Evolutionary conservation across 2,329 filamentous ascomycete species (phyloP).

Genomic region (Cadophora gregata): DNA sequence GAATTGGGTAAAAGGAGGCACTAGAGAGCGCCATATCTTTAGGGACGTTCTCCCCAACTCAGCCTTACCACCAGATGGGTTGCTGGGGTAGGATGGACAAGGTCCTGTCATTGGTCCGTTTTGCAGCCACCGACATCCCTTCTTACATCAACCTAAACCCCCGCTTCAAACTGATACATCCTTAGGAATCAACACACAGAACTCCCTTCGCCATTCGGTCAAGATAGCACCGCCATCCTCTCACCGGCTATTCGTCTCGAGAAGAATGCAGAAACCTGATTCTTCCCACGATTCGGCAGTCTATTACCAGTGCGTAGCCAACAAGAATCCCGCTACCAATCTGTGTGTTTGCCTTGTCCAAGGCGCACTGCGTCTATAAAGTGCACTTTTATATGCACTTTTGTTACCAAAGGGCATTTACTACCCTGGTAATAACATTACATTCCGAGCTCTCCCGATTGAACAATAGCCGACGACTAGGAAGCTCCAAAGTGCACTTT

Average conservation of each 20-base stretch:
- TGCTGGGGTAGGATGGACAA: neutral
- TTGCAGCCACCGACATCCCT: neutral
- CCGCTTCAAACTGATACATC: neutral
- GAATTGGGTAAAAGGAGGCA: neutral
- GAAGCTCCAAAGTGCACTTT: constrained; percentile 13
- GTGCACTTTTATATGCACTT: constrained; percentile 16
- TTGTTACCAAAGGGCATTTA: neutral
- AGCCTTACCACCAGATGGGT: constrained; percentile 16
- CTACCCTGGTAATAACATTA: neutral
- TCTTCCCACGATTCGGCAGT: neutral
- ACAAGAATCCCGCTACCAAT: neutral
- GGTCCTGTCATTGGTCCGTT: neutral
- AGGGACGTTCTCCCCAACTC: neutral
- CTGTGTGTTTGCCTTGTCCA: constrained; percentile 6
- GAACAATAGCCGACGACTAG: neutral
- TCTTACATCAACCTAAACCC: constrained; percentile 3
- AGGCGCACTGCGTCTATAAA: constrained; percentile 12
- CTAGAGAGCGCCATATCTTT: neutral
- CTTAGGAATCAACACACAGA: neutral
- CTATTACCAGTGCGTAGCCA: neutral
- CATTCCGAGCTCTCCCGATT: neutral
- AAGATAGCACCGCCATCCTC: neutral
- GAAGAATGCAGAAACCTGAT: constrained; percentile 4
- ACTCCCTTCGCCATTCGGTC: neutral
- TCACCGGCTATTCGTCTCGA: neutral